These are phyloP conservation scores for Dothideomycetes sp. DNA, from an alignment of 2,329 filamentous ascomycete species.

Conservation along the genomic window DNA sequence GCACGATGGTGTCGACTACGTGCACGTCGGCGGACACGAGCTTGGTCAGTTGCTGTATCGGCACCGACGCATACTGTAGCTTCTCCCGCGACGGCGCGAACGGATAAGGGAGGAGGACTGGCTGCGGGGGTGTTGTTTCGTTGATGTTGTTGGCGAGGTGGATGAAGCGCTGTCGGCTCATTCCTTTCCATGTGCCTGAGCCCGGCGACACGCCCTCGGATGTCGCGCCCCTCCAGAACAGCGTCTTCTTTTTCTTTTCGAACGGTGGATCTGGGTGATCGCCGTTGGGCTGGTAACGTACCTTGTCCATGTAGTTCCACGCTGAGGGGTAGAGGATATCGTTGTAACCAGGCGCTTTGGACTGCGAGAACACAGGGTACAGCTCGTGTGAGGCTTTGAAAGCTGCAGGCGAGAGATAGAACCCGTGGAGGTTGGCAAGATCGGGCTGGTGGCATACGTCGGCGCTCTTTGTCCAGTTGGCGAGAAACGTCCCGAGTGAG, in stretches of 20 bases:
- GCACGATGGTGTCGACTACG: constrained; percentile 47
- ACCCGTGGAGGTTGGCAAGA: constrained; percentile 59
- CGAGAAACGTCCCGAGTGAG: constrained; percentile 55
- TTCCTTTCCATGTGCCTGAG: constrained; percentile 51
- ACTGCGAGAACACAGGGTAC: constrained; percentile 64
- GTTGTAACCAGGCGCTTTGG: constrained; percentile 59
- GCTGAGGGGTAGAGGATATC: constrained; percentile 65
- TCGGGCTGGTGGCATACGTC: constrained; percentile 71
- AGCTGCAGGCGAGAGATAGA: constrained; percentile 55
- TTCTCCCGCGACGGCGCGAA: constrained; percentile 23
- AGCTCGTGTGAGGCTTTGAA: constrained; percentile 53
- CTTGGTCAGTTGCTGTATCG: constrained; percentile 42
- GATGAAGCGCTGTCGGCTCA: constrained; percentile 60
- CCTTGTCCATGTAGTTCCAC: constrained; percentile 52
- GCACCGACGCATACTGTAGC: constrained; percentile 47
- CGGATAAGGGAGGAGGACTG: constrained; percentile 45
- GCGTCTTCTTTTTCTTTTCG: constrained; percentile 47
- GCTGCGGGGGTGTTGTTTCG: constrained; percentile 31
- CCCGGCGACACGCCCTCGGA: constrained; percentile 42
- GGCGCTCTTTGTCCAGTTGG: constrained; percentile 53
- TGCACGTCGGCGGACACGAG: constrained; percentile 46
- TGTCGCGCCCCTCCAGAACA: constrained; percentile 68
- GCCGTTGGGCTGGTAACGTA: constrained; percentile 39
- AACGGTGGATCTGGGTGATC: constrained; percentile 45
- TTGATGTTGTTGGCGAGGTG: constrained; percentile 55